Evolutionary conservation across 805 yeast genomes (phyloP).

Genomic region (Metschnikowia noctiluminum): DNA sequence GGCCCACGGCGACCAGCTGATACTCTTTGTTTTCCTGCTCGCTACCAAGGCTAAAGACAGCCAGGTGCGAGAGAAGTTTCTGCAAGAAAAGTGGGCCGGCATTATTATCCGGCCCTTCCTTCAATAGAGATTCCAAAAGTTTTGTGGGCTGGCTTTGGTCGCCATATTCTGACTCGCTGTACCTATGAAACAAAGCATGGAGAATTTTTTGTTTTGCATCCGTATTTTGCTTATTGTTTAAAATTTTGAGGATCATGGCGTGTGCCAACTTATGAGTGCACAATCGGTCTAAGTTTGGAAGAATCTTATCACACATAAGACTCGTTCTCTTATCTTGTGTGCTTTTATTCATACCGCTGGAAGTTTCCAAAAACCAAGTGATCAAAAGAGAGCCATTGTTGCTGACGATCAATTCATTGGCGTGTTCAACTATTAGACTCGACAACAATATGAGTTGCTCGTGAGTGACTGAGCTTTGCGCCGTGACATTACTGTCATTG

Average conservation of each 20-base stretch:
- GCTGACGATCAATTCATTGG: conserved; percentile 76
- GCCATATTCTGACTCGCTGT: conserved; percentile 24
- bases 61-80: conserved; percentile 73
- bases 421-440: conserved; percentile 71
- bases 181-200: conserved; percentile 60
- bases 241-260: conserved; percentile 72
- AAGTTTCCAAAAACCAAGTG: conserved; percentile 92
- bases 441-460: conserved; percentile 74
- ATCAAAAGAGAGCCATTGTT: conserved; percentile 84
- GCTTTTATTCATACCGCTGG: conserved; percentile 38
- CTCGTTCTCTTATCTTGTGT: conserved; percentile 43
- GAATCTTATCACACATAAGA: conserved; percentile 58
- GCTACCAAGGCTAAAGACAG: conserved; percentile 36
- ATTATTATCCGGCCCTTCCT: conserved; percentile 58
- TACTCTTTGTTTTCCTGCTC: conserved; percentile 25
- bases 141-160: conserved; percentile 37
- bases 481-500: conserved; percentile 36
- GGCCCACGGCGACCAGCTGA: conserved; percentile 55
- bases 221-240: conserved; percentile 65
- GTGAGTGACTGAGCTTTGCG: conserved; percentile 26
- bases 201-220: conserved; percentile 60
- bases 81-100: conserved; percentile 60
- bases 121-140: conserved; percentile 55
- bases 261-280: conserved; percentile 84
- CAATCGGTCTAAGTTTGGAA: conserved; percentile 58